phyloP scores from a whole-genome alignment of 78 protist species.

The Polysphondylium violaceum region DNA sequence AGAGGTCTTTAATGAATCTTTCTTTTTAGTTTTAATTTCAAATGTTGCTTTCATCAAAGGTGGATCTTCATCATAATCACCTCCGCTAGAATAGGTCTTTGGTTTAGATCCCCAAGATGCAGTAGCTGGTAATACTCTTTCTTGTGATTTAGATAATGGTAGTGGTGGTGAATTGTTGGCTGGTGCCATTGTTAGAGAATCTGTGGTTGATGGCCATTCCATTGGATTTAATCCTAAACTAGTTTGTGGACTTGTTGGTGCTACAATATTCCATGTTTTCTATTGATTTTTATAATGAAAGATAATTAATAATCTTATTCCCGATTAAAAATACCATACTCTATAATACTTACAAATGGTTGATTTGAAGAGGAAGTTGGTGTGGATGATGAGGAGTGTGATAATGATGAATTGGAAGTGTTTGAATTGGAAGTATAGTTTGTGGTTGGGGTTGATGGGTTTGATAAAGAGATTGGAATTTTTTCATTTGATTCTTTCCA shows the following conservation, averaged over 20 bases:
- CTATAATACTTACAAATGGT: constrained; percentile 33
- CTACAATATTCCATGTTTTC: constrained; percentile 72
- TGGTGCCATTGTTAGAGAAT: constrained; percentile 52
- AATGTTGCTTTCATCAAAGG: not conserved
- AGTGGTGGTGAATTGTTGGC: constrained; percentile 48
- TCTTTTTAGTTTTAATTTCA: constrained; percentile 39
- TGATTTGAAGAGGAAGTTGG: constrained; percentile 1
- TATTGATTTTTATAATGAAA: not conserved
- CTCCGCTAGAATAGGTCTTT: not conserved
- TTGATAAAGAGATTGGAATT: not conserved
- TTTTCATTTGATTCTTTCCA: constrained; percentile 30
- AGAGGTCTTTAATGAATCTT: not conserved
- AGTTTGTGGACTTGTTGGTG: not conserved
- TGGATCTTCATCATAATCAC: too few relatives aligned
- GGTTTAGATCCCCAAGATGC: constrained; percentile 77
- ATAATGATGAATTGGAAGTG: not conserved
- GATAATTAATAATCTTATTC: not conserved
- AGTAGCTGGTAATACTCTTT: constrained; percentile 66
- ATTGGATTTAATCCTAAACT: constrained; percentile 45
- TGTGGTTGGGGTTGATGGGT: constrained; percentile 15
- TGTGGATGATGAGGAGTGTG: not conserved
- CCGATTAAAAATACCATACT: not conserved
- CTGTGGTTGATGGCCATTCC: constrained; percentile 82
- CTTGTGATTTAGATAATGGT: constrained; percentile 66
- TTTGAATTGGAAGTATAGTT: not conserved